Base-by-base conservation (phyloP, 2,329 filamentous ascomycete genomes). In the Basipetospora chlamydospora region DNA sequence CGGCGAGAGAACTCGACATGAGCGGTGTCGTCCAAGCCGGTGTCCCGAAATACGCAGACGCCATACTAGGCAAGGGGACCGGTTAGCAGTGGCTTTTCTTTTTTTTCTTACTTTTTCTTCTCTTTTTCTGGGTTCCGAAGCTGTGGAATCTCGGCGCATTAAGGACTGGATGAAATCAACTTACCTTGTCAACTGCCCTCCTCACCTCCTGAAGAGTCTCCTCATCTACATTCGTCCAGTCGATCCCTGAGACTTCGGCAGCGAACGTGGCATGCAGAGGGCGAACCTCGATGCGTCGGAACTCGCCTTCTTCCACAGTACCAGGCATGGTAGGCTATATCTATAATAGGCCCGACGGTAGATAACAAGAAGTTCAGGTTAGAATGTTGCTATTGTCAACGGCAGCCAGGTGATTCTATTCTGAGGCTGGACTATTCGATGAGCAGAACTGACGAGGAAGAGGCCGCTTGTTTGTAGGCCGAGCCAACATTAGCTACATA, bases 1-100 rank as follows among this genome's bases (percentile, higher is more conserved):
- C 54, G 55, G 3, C 46, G 44, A 12, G 64, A 60, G 47, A 75
- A 69, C 5, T 52, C 51, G 25, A 74, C 58, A 44, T 76, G 71
- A 2, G 51, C 41, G 6, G 55, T 57, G 46, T 75, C 69, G 38
- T 61, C 56, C 8, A 75, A 53, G 11, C 54, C 53, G 1, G 70
- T 68, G 11, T 58, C 47, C 26, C 66, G 65, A 47, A 73, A 64
- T 15, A 70, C 60, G 26, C 60, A 53, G 15, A 71, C 61, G 16
- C 67, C 69, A 42, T 72, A 68, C 65, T 70, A 35, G 34, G 35
- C 11, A 10, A 30, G 10, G 26, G 26, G 15, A 28, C n/a, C 23
- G n/a, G 20, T 16, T 16, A 26, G 15, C 10, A 33, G 15, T 9
- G 10, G 9, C 29, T 31, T 31, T 7, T 22, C 21, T n/a, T 15